A percentile compares a stretch with the other conserved stretches of the same genome.
phyloP scores from a whole-genome alignment of 2,329 filamentous ascomycete species.

The Aspergillus cejpii region DNA sequence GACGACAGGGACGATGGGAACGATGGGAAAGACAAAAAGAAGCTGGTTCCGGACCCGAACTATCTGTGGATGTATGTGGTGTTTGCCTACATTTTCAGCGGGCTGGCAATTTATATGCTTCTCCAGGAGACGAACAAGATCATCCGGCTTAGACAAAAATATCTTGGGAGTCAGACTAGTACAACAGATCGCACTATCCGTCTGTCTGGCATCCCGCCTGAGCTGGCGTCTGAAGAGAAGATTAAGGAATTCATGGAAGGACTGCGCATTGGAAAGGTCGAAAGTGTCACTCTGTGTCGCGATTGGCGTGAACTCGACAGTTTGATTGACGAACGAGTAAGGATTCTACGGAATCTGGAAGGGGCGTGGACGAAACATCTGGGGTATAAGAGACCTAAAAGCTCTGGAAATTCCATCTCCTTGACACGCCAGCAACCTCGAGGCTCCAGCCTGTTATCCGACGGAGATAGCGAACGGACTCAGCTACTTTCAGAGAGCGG shows the following conservation, averaged over 20 bases:
- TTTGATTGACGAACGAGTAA: slow-evolving; percentile 61
- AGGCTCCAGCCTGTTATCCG: slow-evolving; percentile 23
- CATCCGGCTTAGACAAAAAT: slow-evolving; percentile 79
- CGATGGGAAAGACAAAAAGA: slow-evolving; percentile 28
- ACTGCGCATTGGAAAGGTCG: slow-evolving; percentile 81
- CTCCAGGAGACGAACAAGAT: slow-evolving; percentile 76
- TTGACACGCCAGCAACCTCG: slow-evolving; percentile 46
- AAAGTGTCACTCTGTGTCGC: slow-evolving; percentile 76
- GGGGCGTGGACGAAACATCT: slow-evolving; percentile 73
- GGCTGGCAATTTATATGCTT: slow-evolving; percentile 73
- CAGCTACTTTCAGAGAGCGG: slow-evolving; percentile 50
- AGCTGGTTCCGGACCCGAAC: slow-evolving; percentile 33
- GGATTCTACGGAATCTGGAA: slow-evolving; percentile 66
- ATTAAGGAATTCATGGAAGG: slow-evolving; percentile 84
- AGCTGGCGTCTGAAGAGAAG: slow-evolving; percentile 71
- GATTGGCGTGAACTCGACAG: slow-evolving; percentile 79
- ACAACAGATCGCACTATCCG: slow-evolving; percentile 91
- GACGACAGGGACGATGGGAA: slow-evolving; percentile 31
- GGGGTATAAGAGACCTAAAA: slow-evolving; percentile 50
- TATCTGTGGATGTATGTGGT: slow-evolving; percentile 89
- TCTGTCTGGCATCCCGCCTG: slow-evolving; percentile 75
- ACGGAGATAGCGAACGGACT: slow-evolving; percentile 52
- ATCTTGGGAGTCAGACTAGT: slow-evolving; percentile 88
- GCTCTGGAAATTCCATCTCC: slow-evolving; percentile 41
- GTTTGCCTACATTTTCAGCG: slow-evolving; percentile 92